phyloP scores from a whole-genome alignment of 495 filamentous ascomycete genomes.

The Neurospora africana region DNA sequence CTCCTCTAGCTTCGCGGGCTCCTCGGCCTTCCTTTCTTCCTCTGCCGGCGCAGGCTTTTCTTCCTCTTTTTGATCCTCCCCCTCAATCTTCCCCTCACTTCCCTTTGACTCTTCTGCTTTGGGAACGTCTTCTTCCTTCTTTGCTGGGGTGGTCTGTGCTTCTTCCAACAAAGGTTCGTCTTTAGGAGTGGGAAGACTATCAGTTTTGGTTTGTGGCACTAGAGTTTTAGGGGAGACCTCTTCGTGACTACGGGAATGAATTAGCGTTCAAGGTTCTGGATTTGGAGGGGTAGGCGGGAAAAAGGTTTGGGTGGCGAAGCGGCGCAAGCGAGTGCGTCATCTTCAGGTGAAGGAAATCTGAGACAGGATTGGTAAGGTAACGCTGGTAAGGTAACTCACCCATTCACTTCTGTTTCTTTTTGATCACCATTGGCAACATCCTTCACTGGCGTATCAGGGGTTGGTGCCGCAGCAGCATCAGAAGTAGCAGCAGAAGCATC shows the following conservation, averaged over 20 bases:
- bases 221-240: background rate
- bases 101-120: background rate
- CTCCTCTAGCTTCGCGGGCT: background rate
- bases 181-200: background rate
- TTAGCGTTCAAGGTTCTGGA: background rate
- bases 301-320: background rate
- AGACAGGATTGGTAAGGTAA: background rate
- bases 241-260: background rate
- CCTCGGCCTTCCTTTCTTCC: background rate
- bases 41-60: background rate
- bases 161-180: background rate
- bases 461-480: background rate
- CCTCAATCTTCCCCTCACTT: background rate
- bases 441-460: slow-evolving; percentile 22
- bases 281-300: background rate
- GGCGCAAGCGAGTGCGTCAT: background rate
- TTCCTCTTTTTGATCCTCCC: background rate
- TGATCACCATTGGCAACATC: slow-evolving; percentile 20
- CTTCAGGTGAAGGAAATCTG: background rate
- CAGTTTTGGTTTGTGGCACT: background rate
- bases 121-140: background rate
- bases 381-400: slow-evolving; percentile 14
- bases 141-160: background rate
- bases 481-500: background rate
- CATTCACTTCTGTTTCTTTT: slow-evolving; percentile 14